Conservation (phyloP, 441 rosid genomes). For the Geranium incanum region DNA sequence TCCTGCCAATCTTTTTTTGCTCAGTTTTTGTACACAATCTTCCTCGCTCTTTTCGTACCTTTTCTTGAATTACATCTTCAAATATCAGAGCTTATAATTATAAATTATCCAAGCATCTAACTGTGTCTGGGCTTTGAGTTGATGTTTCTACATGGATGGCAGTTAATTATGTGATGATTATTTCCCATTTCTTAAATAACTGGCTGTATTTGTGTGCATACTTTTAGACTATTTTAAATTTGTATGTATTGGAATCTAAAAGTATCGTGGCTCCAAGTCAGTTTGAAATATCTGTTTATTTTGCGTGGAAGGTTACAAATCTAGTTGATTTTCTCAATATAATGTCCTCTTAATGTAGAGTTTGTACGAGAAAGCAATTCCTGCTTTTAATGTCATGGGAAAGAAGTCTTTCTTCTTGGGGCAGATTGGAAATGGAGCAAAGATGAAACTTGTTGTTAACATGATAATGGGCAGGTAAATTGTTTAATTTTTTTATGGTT, state of each 20-base stretch:
- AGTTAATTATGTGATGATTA: slow-evolving; percentile 4
- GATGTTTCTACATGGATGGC: not conserved
- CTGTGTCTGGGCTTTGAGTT: not conserved
- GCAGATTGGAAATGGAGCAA: slow-evolving; percentile 84
- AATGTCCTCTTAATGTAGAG: slow-evolving; percentile 30
- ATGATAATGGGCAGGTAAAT: slow-evolving; percentile 94
- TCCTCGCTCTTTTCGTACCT: not conserved
- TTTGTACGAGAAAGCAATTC: slow-evolving; percentile 62
- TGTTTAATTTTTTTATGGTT: not conserved
- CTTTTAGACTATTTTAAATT: not conserved
- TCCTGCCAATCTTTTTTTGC: slow-evolving; percentile 8
- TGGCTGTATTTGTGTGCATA: not conserved
- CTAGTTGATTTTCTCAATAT: slow-evolving; percentile 12
- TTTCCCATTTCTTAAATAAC: not conserved
- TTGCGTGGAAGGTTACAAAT: not conserved
- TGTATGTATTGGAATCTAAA: not conserved
- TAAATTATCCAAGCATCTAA: not conserved
- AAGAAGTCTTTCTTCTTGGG: slow-evolving; percentile 85
- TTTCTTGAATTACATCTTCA: not conserved
- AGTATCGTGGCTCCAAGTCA: not conserved
- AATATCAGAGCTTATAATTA: not conserved
- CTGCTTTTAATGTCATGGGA: slow-evolving; percentile 73
- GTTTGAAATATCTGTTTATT: not conserved
- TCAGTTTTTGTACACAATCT: not conserved
- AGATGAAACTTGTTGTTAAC: slow-evolving; percentile 88